Percentiles rank a stretch among this genome's conserved stretches.
phyloP scores from a whole-genome alignment of 371 early-diverging fungal species.

The Capillidium heterosporum region DNA sequence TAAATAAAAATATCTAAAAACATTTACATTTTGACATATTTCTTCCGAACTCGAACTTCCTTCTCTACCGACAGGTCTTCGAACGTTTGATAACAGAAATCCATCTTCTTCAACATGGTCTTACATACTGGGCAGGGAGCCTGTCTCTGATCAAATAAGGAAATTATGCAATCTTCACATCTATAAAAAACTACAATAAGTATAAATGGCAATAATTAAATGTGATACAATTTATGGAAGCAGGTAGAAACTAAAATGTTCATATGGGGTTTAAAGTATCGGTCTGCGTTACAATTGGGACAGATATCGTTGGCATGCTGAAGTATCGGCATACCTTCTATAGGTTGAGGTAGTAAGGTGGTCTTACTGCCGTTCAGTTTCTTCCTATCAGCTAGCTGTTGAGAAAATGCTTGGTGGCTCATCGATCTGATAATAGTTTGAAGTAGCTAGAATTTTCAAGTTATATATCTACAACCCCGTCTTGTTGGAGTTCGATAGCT shows the following conservation, averaged over 20 bases:
- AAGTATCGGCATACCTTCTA: background rate
- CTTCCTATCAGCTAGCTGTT: no score
- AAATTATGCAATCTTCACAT: conserved; percentile 46
- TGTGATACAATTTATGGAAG: conserved; percentile 83
- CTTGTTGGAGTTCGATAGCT: no score
- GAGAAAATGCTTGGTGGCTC: no score
- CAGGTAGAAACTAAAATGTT: conserved; percentile 90
- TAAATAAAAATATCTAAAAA: background rate
- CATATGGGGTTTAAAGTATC: conserved; percentile 86
- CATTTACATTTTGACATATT: conserved; percentile 52
- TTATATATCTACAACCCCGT: no score
- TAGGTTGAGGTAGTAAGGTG: no score
- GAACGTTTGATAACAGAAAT: conserved; percentile 78
- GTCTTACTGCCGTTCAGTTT: no score
- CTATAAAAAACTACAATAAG: background rate
- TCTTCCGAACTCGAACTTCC: conserved; percentile 74
- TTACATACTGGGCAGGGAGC: conserved; percentile 89
- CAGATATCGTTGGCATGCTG: conserved; percentile 64
- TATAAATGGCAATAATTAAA: background rate
- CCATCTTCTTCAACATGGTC: conserved; percentile 55
- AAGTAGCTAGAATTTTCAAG: no score
- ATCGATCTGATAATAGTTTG: no score
- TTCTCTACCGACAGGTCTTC: conserved; percentile 88
- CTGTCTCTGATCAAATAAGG: conserved; percentile 65
- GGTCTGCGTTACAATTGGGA: conserved; percentile 88